Percentiles rank a stretch among this genome's conserved stretches.
These are phyloP conservation scores for Starmerella bombicola DNA, from an alignment of 805 yeast species.

Conservation along the genomic window DNA sequence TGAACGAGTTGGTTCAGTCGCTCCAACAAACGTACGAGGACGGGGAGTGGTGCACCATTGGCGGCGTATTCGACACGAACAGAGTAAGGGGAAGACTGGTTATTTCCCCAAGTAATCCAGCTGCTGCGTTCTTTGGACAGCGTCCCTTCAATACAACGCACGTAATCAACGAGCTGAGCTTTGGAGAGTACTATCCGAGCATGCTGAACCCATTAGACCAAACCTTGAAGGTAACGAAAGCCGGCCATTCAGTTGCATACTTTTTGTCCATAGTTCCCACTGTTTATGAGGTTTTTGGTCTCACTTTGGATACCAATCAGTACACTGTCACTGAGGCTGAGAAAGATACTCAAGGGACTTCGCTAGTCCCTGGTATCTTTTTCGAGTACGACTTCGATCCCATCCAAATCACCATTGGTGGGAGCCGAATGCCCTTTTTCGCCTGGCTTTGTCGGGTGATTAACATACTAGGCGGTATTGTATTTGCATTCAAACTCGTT, in stretches of 20 bases:
- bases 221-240: conserved; percentile 44
- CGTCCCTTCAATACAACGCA: conserved; percentile 54
- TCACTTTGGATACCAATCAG: conserved; percentile 67
- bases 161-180: conserved; percentile 72
- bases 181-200: conserved; percentile 80
- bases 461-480: conserved; percentile 72
- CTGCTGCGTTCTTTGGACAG: conserved; percentile 24
- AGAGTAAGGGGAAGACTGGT: conserved; percentile 78
- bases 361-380: conserved; percentile 57
- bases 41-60: conserved; percentile 60
- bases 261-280: conserved; percentile 77
- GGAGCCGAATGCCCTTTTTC: conserved; percentile 60
- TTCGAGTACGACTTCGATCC: conserved; percentile 86
- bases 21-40: background rate
- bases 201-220: conserved; percentile 78
- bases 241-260: conserved; percentile 44
- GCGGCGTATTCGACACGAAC: conserved; percentile 71
- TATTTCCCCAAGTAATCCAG: conserved; percentile 42
- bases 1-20: conserved; percentile 59
- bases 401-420: conserved; percentile 54
- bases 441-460: conserved; percentile 67
- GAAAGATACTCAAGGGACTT: conserved; percentile 2
- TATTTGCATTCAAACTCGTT: conserved; percentile 24
- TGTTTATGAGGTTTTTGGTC: conserved; percentile 47
- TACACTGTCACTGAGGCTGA: conserved; percentile 38